Conservation (phyloP, 306 rosid species). For the Acacia crassicarpa region DNA sequence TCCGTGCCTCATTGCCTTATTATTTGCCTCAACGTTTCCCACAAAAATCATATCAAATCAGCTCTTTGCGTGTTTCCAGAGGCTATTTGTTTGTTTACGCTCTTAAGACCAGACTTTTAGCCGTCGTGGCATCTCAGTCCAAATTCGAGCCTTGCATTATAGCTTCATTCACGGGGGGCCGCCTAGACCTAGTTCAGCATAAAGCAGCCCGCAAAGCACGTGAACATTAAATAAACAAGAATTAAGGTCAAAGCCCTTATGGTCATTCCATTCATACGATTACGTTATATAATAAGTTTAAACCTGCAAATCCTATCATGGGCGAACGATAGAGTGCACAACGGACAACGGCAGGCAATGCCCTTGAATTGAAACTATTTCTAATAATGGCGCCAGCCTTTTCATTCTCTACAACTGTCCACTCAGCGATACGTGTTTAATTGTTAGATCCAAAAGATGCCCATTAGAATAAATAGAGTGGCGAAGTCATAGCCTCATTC, state of each 20-base stretch:
- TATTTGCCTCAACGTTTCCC: background rate
- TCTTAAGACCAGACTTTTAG: background rate
- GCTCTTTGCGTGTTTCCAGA: background rate
- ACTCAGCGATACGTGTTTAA: background rate
- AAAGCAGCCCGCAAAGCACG: background rate
- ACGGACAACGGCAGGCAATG: background rate
- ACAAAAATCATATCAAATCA: background rate
- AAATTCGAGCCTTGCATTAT: background rate
- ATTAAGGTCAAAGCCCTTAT: background rate
- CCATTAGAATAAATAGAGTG: background rate
- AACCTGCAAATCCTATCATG: slow-evolving; percentile 5
- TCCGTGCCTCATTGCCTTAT: background rate
- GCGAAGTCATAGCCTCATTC: slow-evolving; percentile 22
- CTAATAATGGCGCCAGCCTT: background rate
- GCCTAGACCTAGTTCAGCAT: background rate
- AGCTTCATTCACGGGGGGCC: background rate
- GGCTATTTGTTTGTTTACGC: background rate
- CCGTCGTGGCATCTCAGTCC: background rate
- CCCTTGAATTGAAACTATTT: background rate
- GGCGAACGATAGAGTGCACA: background rate
- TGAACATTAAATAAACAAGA: background rate
- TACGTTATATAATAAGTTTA: slow-evolving; percentile 14
- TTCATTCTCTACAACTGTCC: background rate
- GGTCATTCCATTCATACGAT: slow-evolving; percentile 1
- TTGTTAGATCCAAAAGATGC: background rate